Conservation (phyloP, 306 rosid species). For the Malus asiatica region DNA sequence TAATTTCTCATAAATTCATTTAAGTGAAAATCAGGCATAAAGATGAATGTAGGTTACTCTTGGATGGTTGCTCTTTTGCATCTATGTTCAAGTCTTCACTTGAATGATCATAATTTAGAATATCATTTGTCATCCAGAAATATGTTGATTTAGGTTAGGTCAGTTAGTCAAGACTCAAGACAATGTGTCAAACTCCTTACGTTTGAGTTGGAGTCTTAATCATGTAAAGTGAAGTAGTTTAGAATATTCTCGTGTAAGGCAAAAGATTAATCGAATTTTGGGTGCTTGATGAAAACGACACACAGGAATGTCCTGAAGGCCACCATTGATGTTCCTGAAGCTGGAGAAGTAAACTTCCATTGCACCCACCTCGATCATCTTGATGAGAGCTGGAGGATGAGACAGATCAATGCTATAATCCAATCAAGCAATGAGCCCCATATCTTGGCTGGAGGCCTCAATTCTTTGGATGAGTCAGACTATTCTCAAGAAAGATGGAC, state of each 20-base stretch:
- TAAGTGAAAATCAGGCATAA: background rate
- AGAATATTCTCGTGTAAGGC: background rate
- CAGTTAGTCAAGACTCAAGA: too few species aligned
- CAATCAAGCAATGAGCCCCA: slow-evolving; percentile 68
- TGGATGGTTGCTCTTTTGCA: background rate
- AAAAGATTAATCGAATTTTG: background rate
- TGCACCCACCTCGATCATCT: slow-evolving; percentile 97
- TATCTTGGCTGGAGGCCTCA: slow-evolving; percentile 82
- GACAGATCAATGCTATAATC: slow-evolving; percentile 81
- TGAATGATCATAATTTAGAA: too few species aligned
- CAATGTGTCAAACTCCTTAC: background rate
- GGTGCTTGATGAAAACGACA: background rate
- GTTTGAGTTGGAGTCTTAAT: too few species aligned
- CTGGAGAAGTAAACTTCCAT: slow-evolving; percentile 77
- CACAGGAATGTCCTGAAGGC: slow-evolving; percentile 86
- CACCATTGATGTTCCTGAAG: slow-evolving; percentile 74
- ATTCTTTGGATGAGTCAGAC: slow-evolving; percentile 80
- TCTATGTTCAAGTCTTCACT: too few species aligned
- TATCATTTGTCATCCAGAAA: accelerated
- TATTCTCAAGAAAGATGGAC: slow-evolving; percentile 94
- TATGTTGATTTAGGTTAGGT: background rate
- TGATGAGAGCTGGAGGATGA: slow-evolving; percentile 93
- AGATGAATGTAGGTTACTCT: background rate
- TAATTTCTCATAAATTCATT: background rate
- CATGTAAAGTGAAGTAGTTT: too few species aligned